Conservation (phyloP, 2,329 filamentous ascomycete species). For the Endoconidiophora polonica region DNA sequence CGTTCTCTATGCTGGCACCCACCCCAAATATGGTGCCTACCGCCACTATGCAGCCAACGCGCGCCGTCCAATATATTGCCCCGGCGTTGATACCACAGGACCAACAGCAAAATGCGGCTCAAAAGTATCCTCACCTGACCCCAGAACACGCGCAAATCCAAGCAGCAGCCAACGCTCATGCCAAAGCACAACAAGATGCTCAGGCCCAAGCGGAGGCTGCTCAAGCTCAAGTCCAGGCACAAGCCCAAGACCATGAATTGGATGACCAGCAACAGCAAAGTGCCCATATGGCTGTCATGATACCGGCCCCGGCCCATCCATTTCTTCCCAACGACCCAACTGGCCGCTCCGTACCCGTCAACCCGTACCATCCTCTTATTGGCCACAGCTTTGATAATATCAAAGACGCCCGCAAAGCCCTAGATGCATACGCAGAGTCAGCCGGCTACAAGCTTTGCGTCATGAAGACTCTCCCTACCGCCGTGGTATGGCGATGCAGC, state of each 20-base stretch:
- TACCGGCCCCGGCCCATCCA: conserved; percentile 10
- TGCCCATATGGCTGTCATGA: not conserved
- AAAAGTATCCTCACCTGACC: conserved; percentile 2
- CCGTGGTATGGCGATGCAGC: conserved; percentile 12
- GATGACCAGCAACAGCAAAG: not conserved
- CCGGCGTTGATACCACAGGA: not conserved
- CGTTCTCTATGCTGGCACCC: not conserved
- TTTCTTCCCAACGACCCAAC: conserved; percentile 12
- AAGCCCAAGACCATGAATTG: not conserved
- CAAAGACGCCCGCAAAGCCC: conserved; percentile 7
- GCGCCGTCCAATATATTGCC: not conserved
- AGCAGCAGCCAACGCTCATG: conserved; percentile 4
- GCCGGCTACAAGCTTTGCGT: conserved; percentile 12
- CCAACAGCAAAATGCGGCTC: not conserved
- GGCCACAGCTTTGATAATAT: conserved; percentile 12
- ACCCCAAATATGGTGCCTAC: conserved; percentile 4
- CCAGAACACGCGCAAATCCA: conserved; percentile 3
- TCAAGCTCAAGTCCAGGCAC: conserved; percentile 5
- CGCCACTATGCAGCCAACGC: conserved; percentile 1
- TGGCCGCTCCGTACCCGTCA: conserved; percentile 10
- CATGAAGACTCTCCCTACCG: conserved; percentile 12
- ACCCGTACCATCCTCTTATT: conserved; percentile 12
- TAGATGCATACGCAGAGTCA: conserved; percentile 11
- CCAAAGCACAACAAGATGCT: conserved; percentile 2
- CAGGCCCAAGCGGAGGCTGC: not conserved